Evolutionary conservation across 768 basidiomycete genomes (phyloP).

Genomic region (Boletus barrowsii): DNA sequence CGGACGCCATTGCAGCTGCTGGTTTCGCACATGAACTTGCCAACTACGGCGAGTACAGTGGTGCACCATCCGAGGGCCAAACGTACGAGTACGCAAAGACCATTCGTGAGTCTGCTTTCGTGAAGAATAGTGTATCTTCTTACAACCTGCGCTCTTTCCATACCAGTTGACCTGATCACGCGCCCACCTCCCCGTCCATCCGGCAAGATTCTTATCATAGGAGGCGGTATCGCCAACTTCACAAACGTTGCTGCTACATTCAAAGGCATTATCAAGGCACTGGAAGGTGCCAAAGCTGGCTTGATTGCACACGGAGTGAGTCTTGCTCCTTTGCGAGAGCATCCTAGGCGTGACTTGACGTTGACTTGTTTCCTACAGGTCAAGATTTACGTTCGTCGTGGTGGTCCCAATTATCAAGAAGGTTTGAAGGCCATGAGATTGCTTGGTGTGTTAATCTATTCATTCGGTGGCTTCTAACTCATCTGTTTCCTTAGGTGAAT

Average conservation of each 20-base stretch:
- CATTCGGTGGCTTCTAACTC: background rate
- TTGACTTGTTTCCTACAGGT: conserved; percentile 54
- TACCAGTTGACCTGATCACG: conserved; percentile 87
- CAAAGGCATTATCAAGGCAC: conserved; percentile 98
- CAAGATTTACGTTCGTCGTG: conserved; percentile 95
- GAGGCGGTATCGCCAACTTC: conserved; percentile 99
- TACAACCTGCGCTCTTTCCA: background rate
- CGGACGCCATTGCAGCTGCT: conserved; percentile 82
- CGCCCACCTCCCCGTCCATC: conserved; percentile 78
- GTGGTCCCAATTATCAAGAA: conserved; percentile 99
- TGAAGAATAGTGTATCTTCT: background rate
- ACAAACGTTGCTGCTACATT: conserved; percentile 99
- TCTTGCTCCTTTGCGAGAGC: background rate
- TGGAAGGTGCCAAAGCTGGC: conserved; percentile 87
- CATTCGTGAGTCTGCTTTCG: conserved; percentile 59
- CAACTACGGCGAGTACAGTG: conserved; percentile 99
- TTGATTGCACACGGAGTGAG: conserved; percentile 52
- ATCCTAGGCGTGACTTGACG: background rate
- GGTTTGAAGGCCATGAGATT: conserved; percentile 97
- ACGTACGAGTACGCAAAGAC: conserved; percentile 99
- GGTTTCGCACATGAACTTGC: conserved; percentile 97
- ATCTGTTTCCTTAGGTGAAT: conserved; percentile 52
- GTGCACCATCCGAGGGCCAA: conserved; percentile 96
- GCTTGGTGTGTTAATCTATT: conserved; percentile 46
- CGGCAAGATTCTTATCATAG: conserved; percentile 99